Evolutionary conservation across 2,329 filamentous ascomycete species (phyloP), one percentile per base, ranked within the genome.

Genomic region (Talaromyces piceae): DNA sequence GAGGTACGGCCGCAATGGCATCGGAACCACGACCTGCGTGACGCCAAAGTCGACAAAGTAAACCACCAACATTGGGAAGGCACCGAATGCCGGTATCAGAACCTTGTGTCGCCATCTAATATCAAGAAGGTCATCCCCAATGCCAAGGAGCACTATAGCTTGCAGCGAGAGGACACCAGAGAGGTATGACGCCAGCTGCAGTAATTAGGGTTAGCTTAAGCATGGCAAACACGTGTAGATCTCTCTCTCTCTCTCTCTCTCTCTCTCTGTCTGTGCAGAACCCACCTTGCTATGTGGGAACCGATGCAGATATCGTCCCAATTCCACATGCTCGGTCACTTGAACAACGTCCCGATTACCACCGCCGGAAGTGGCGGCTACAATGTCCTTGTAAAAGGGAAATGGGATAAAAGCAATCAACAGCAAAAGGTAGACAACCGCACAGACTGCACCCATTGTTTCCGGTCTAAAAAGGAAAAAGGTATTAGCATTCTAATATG

Each of bases 11-110:
- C 91, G 86, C 16, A 98, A 79, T 46, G 88, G 86, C 26, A 89
- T 80, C 5, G 93, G 93, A 6, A 98, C 84, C 37, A 97, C 90
- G 63, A 98, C 88, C 51, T 91, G 88, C 11, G 93, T 98, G 56
- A 98, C 91, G 57, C 90, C 91, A 68, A 97, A 98, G 72, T 97
- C 91, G 69, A 97, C 90, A 73, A 95, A 95, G 77, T 98, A 98
- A 61, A 98, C 87, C 56, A 95, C 88, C 9, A 98, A 83, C 70
- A 97, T 86, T 13, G 93, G 93, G 54, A 97, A 88, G 44, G 89
- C 86, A 52, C 91, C 91, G 61, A 98, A 87, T 53, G 89, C 93
- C 5, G 93, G 93, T 61, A 98, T 96, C 75, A 96, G 87, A 72
- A 96, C 90, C 75, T 98, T 98, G 78, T 98, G 91, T 49, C 93